Conservation (phyloP, 2,329 filamentous ascomycete genomes). For the Tolypocladium pustulatum region DNA sequence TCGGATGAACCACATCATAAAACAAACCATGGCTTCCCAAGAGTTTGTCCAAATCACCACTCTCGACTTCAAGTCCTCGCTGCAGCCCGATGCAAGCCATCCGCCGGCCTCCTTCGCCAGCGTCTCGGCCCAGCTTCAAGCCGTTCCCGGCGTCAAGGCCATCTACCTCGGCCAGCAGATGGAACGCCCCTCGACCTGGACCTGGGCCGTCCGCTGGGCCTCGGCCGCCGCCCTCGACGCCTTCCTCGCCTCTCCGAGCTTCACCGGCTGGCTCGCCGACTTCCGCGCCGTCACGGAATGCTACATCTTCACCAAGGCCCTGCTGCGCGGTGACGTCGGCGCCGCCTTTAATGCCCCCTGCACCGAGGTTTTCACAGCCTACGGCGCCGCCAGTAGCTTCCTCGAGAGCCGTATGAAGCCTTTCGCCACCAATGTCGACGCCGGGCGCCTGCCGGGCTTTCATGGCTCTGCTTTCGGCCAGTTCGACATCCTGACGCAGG, state of each 20-base stretch:
- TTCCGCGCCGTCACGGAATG: constrained; percentile 19
- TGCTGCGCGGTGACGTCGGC: constrained; percentile 9
- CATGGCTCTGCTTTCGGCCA: constrained; percentile 21
- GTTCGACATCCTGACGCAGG: constrained; percentile 18
- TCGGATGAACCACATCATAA: constrained; percentile 4
- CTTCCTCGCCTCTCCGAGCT: constrained; percentile 29
- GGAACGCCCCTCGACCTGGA: constrained; percentile 21
- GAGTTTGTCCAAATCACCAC: constrained; percentile 19
- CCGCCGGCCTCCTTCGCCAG: constrained; percentile 16
- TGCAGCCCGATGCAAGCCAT: constrained; percentile 12
- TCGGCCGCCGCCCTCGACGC: constrained; percentile 21
- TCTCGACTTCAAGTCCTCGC: constrained; percentile 19
- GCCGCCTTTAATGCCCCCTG: constrained; percentile 22
- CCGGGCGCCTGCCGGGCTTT: constrained; percentile 15
- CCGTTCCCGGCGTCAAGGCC: constrained; percentile 19
- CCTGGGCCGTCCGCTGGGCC: constrained; percentile 23
- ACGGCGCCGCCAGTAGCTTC: constrained; percentile 20
- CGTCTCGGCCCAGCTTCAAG: constrained; percentile 16
- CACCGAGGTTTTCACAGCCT: constrained; percentile 27
- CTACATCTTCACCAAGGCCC: constrained; percentile 12
- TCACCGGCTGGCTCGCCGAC: constrained; percentile 28
- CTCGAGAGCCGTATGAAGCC: constrained; percentile 17
- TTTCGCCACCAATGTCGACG: constrained; percentile 14
- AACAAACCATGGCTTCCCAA: constrained; percentile 13
- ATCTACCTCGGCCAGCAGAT: constrained; percentile 23